These are phyloP conservation scores for Talaromyces sp. DNA, from an alignment of 2,329 filamentous ascomycete genomes.

Conservation along the genomic window DNA sequence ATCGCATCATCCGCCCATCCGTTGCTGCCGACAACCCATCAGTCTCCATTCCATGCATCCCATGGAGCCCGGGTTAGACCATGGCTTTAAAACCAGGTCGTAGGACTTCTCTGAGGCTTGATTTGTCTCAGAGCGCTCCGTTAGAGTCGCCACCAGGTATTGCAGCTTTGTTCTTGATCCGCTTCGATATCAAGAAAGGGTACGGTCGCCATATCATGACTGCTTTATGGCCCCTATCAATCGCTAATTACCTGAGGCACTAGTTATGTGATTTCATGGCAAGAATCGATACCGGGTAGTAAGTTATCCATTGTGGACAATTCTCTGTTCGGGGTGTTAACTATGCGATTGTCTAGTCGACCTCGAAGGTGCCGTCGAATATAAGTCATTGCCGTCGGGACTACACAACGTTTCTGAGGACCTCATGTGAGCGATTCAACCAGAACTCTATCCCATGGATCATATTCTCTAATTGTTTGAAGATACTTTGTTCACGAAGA, in stretches of 20 bases:
- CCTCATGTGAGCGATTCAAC: constrained; percentile 51
- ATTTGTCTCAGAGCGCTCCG: constrained; percentile 27
- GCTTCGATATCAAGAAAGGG: constrained; percentile 88
- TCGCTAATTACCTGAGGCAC: neutral
- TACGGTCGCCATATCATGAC: constrained; percentile 40
- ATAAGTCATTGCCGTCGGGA: constrained; percentile 91
- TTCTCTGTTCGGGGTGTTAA: constrained; percentile 1
- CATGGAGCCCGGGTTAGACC: constrained; percentile 22
- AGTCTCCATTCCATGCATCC: constrained; percentile 2
- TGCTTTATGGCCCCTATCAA: neutral
- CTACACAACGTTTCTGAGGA: constrained; percentile 84
- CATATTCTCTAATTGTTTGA: constrained; percentile 5
- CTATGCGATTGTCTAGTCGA: constrained; percentile 37
- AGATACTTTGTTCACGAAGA: constrained; percentile 87
- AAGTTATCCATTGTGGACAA: constrained; percentile 28
- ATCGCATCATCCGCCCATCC: constrained; percentile 4
- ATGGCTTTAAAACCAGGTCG: constrained; percentile 29
- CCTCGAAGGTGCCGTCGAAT: constrained; percentile 85
- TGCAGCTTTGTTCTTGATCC: constrained; percentile 79
- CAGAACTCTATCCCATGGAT: constrained; percentile 12
- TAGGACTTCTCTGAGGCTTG: constrained; percentile 30
- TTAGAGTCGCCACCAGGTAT: constrained; percentile 47
- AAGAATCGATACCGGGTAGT: constrained; percentile 64
- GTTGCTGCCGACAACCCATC: neutral
- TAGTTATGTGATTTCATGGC: constrained; percentile 82